Percentiles rank a stretch among this genome's conserved stretches.
Evolutionary conservation across 345 rosid genomes (phyloP).

Genomic region (Turritis glabra): DNA sequence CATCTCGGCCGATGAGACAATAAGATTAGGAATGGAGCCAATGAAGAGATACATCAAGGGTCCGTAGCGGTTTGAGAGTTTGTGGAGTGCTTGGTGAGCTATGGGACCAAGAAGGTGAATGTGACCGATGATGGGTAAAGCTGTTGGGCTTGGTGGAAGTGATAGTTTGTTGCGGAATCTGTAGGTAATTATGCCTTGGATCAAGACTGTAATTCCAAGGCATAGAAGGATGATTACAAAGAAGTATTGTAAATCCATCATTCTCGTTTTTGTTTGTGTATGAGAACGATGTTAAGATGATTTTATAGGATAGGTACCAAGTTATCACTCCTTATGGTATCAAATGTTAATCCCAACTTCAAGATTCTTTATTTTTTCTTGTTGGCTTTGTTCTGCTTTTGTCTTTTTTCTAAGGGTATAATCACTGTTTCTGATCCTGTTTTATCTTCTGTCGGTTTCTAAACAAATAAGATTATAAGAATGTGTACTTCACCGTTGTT

Average conservation of each 20-base stretch:
- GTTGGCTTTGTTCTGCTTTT: constrained; percentile 33
- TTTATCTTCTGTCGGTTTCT: neutral
- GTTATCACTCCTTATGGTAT: constrained; percentile 23
- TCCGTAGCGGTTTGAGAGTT: constrained; percentile 56
- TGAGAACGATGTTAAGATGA: neutral
- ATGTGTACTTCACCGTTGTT: constrained; percentile 13
- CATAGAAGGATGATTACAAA: constrained; percentile 6
- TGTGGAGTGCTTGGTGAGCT: constrained; percentile 67
- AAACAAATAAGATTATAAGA: neutral
- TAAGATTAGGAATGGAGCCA: constrained; percentile 65
- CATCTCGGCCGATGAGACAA: constrained; percentile 56
- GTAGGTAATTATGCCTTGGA: constrained; percentile 2
- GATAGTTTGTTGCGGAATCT: constrained; percentile 5
- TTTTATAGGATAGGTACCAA: constrained; percentile 6
- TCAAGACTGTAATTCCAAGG: constrained; percentile 31
- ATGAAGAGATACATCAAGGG: constrained; percentile 65
- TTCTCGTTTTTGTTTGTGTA: constrained; percentile 20
- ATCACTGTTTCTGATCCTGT: constrained; percentile 21
- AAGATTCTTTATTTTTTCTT: constrained; percentile 27
- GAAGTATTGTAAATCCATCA: constrained; percentile 22
- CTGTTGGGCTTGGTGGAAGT: constrained; percentile 53
- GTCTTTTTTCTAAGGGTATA: constrained; percentile 31
- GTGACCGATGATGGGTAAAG: constrained; percentile 55
- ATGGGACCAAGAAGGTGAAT: constrained; percentile 55
- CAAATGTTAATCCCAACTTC: neutral